Evolutionary conservation across 78 protist species (phyloP).

Genomic region (Protostelium mycophagum): DNA sequence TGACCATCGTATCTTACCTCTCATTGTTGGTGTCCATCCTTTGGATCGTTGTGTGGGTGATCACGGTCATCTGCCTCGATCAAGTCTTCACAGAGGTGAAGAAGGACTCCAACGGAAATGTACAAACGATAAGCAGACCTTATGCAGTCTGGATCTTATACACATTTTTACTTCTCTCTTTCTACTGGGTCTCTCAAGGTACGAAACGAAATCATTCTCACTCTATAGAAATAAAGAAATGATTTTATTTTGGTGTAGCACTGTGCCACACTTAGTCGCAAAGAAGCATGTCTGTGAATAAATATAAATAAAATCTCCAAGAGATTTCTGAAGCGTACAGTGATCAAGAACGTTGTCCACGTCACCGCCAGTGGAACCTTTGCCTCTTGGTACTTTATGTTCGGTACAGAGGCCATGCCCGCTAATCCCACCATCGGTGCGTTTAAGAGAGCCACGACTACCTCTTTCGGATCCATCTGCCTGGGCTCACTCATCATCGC

Average conservation of each 20-base stretch:
- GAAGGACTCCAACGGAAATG: no score
- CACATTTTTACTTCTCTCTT: constrained; percentile 39
- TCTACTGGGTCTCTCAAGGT: constrained; percentile 59
- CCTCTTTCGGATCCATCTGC: constrained; percentile 74
- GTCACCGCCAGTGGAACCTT: constrained; percentile 52
- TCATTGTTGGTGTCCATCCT: constrained; percentile 20
- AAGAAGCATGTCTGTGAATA: no score
- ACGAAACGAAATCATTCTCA: neutral
- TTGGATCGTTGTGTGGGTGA: constrained; percentile 21
- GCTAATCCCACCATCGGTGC: constrained; percentile 31
- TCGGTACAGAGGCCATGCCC: constrained; percentile 16
- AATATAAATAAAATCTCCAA: neutral
- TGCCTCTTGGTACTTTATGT: constrained; percentile 72
- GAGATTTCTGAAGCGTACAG: constrained; percentile 1
- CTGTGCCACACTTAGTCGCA: no score
- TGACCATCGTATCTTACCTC: neutral
- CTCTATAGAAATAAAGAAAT: neutral
- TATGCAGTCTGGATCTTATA: neutral
- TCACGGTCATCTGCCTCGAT: neutral
- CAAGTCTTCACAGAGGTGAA: constrained; percentile 13
- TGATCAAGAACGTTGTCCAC: constrained; percentile 71
- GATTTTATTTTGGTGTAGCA: no score
- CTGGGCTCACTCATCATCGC: constrained; percentile 69
- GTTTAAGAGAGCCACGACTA: constrained; percentile 48
- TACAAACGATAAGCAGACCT: neutral